These are phyloP conservation scores for Dillenia turbinata DNA, from an alignment of 164 flowering plant genomes.

Conservation along the genomic window DNA sequence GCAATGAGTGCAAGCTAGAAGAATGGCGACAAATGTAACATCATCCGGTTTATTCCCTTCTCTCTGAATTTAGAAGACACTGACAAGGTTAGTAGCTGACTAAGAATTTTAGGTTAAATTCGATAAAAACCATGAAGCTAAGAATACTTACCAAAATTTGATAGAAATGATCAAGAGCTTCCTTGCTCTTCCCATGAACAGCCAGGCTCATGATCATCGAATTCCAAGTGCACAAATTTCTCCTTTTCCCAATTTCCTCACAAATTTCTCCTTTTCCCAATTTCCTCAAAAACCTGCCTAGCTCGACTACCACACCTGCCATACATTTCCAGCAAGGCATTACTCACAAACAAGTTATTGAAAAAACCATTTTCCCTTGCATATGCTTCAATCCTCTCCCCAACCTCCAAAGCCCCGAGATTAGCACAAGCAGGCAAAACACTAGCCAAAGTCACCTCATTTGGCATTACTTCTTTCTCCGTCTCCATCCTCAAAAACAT, in stretches of 20 bases:
- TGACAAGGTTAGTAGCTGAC: not conserved
- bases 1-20: conserved; percentile 80
- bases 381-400: conserved; percentile 58
- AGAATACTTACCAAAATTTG: conserved; percentile 49
- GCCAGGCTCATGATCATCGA: conserved; percentile 85
- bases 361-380: conserved; percentile 55
- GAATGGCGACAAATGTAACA: conserved; percentile 74
- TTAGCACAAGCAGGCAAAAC: conserved; percentile 85
- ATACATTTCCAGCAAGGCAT: conserved; percentile 78
- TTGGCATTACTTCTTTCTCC: conserved; percentile 46
- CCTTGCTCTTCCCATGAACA: conserved; percentile 60
- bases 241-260: conserved; percentile 45
- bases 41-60: conserved; percentile 60
- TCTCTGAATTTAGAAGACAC: conserved; percentile 18
- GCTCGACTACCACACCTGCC: conserved; percentile 70
- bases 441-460: conserved; percentile 74
- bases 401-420: conserved; percentile 77
- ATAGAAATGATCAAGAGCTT: conserved; percentile 54
- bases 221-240: conserved; percentile 77
- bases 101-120: not conserved
- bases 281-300: conserved; percentile 49
- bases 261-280: conserved; percentile 51
- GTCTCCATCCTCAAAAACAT: conserved; percentile 61
- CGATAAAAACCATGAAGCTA: not conserved
- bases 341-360: conserved; percentile 54